Evolutionary conservation across 2,329 filamentous ascomycete genomes (phyloP), one percentile per base, ranked within the genome.

Genomic region (Stagonosporopsis rhizophila): DNA sequence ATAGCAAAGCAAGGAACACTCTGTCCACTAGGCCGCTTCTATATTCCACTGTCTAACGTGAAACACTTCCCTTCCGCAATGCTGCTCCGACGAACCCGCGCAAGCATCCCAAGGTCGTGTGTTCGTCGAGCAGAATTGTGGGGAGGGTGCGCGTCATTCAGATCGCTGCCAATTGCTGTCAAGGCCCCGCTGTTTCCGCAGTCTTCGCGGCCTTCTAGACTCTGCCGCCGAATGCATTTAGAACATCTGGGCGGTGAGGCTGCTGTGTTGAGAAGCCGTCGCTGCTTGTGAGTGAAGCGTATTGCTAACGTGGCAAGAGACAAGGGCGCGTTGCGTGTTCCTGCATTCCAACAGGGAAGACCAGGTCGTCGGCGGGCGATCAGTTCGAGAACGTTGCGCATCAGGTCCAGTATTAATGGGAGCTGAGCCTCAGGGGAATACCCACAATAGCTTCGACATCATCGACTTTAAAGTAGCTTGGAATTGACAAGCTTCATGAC

Each of bases 141-240:
- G 54, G 54, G 54, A 57, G 50, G 51, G 50, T 51, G 56, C 51
- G 56, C 56, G 56, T 58, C 56, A 58, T 58, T 50, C 55, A 46
- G 49, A 53, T 49, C 44, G 22, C 49, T 45, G 42, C 47, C 47
- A 25, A 42, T 47, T 51, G 32, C 49, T 41, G 40, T 8, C 28
- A 39, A 30, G 48, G 45, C 30, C 25, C 53, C 42, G 47, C 47
- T 48, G 42, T 44, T 47, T 47, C 47, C 38, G 53, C 44, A 27
- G 32, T 44, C 23, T 44, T 44, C 38, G 20, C 25, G n/a, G 25
- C 42, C 53, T 54, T 58, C 56, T 58, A 55, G 56, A 58, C 50
- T 46, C 44, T 38, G 37, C n/a, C 28, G 30, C 35, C 30, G 41
- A 47, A 7, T 51, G 22, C 25, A 47, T 51, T 51, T 47, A 51